These are phyloP conservation scores for Suillus brevipes DNA, from an alignment of 768 basidiomycete species.

Conservation along the genomic window DNA sequence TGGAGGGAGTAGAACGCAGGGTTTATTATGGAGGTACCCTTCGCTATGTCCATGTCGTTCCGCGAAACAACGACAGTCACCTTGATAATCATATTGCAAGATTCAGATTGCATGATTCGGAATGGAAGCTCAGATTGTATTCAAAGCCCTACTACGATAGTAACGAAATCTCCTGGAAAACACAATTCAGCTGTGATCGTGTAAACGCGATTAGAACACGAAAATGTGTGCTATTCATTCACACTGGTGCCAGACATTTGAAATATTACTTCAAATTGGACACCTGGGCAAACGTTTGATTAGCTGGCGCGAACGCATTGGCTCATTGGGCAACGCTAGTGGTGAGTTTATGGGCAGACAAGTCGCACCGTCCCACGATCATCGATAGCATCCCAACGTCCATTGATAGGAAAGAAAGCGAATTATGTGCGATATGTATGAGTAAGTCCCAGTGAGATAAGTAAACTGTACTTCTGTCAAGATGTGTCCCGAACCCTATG, in stretches of 20 bases:
- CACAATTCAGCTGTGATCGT: neutral
- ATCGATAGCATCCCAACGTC: neutral
- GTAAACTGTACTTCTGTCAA: neutral
- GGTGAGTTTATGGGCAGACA: neutral
- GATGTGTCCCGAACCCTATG: neutral
- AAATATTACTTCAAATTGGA: neutral
- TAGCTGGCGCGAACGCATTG: neutral
- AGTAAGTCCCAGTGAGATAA: neutral
- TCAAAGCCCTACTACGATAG: neutral
- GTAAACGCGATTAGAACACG: neutral
- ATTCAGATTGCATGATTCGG: neutral
- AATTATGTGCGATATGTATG: neutral
- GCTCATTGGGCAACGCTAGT: neutral
- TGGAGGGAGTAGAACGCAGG: neutral
- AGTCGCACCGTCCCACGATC: neutral
- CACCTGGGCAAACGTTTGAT: neutral
- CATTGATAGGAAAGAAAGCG: neutral
- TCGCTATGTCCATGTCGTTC: neutral
- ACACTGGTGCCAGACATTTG: neutral
- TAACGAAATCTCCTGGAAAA: neutral
- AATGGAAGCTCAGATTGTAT: neutral
- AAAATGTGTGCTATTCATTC: neutral
- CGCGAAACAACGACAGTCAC: neutral
- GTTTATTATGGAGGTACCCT: neutral
- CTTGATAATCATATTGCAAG: neutral